These are phyloP conservation scores for Debaryomyces hansenii DNA, from an alignment of 805 yeast species.

Conservation along the genomic window DNA sequence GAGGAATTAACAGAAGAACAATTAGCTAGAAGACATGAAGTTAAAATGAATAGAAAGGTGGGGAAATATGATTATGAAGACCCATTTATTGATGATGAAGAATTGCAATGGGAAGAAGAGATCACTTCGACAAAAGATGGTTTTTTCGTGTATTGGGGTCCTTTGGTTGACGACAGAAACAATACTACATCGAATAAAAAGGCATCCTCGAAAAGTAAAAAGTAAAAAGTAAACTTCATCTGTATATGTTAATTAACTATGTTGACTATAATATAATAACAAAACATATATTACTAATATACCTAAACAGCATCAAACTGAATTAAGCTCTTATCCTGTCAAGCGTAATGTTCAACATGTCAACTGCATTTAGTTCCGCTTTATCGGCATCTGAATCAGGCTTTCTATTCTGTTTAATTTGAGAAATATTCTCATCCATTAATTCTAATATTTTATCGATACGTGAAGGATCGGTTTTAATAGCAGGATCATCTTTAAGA, in stretches of 20 bases:
- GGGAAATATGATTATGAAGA: slow-evolving; percentile 92
- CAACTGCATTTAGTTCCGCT: slow-evolving; percentile 30
- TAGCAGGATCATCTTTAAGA: slow-evolving; percentile 21
- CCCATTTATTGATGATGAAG: slow-evolving; percentile 96
- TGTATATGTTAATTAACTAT: slow-evolving; percentile 5
- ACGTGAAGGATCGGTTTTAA: slow-evolving; percentile 12
- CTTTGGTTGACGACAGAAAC: slow-evolving; percentile 59
- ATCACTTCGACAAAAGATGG: slow-evolving; percentile 93
- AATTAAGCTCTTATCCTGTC: slow-evolving; percentile 24
- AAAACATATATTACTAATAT: not conserved
- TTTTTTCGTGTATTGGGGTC: slow-evolving; percentile 93
- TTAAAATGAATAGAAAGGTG: slow-evolving; percentile 64
- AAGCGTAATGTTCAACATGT: slow-evolving; percentile 32
- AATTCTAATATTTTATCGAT: slow-evolving; percentile 13
- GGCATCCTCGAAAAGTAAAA: slow-evolving; percentile 26
- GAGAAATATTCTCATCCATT: slow-evolving; percentile 14
- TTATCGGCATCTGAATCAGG: slow-evolving; percentile 14
- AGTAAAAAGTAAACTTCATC: slow-evolving; percentile 19
- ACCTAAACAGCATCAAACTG: not conserved
- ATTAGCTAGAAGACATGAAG: slow-evolving; percentile 44
- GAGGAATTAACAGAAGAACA: slow-evolving; percentile 40
- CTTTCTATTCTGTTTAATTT: slow-evolving; percentile 11
- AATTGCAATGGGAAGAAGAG: slow-evolving; percentile 88
- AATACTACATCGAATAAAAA: slow-evolving; percentile 19
- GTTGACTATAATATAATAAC: slow-evolving; percentile 1